Evolutionary conservation across 768 basidiomycete genomes (phyloP), one percentile per base, ranked within the genome.

Genomic region (Psilocybe subaeruginosa): DNA sequence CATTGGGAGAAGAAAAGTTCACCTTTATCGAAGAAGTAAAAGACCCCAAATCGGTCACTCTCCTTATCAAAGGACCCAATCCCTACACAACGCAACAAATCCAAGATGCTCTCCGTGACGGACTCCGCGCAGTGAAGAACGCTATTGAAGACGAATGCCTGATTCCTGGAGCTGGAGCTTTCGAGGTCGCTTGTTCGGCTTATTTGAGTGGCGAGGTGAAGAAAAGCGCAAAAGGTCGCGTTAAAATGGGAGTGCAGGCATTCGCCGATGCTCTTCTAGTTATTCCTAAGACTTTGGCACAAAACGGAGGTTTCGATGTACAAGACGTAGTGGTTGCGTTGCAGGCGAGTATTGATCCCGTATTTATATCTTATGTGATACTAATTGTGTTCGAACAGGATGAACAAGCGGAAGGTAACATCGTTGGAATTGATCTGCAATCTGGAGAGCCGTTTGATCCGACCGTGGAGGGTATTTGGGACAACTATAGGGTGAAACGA

Each of bases 1-100:
- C 96, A 17, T 85, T 99, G 33, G 97, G 97, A 66, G 97, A 99
- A 78, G 97, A 99, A 72, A 99, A 99, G 73, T 99, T 84, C 76
- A 99, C 97, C 0, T 99, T 99, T 72, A 81, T 99, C 58, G 97
- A 99, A 76, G 93, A 99, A 65, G 97, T 98, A 74, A 93, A 91
- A 76, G 86, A 90, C 62, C 97, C 97, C 30, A 96, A 93, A 82
- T 91, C 89, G 59, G 97, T 98, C 56, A 99, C 97, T 4, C 82
- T 99, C 59, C 84, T 99, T 63, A 92, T 99, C 80, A 99, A 99
- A 77, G 97, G 96, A 29, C 97, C 97, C 56, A 99, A 99, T 76
- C 83, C 89, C 9, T 93, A 99, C 79, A 99, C 96, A 57, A 98
- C 89, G 64, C 88, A 93, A 64, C 97, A 97, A 77, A 96, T 97